Evolutionary conservation across 352 stramenopile genomes (phyloP).

Genomic region (Globisporangium camurandrum): DNA sequence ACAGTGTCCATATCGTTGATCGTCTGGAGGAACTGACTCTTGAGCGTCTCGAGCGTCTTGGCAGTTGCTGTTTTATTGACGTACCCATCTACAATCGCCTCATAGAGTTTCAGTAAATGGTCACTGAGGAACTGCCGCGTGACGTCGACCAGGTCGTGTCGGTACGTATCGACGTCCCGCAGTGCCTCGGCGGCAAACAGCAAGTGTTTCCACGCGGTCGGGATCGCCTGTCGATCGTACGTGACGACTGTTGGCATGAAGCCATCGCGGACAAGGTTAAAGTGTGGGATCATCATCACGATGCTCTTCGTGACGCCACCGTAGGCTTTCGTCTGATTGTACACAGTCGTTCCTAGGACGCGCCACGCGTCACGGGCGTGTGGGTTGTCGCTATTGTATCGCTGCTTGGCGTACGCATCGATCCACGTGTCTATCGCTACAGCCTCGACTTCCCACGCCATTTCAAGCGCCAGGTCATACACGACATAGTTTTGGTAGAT

Average conservation of each 20-base stretch:
- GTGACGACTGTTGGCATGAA: conserved; percentile 73
- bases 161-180: conserved; percentile 40
- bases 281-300: conserved; percentile 58
- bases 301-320: conserved; percentile 75
- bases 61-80: conserved; percentile 17
- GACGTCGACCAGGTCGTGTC: conserved; percentile 76
- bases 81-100: conserved; percentile 49
- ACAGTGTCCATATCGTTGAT: conserved; percentile 58
- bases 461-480: conserved; percentile 70
- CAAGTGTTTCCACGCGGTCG: conserved; percentile 48
- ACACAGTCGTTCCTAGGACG: conserved; percentile 47
- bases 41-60: conserved; percentile 29
- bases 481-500: conserved; percentile 86
- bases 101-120: conserved; percentile 48
- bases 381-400: conserved; percentile 51
- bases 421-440: conserved; percentile 43
- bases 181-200: conserved; percentile 35
- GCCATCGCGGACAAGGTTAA: conserved; percentile 45
- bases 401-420: conserved; percentile 38
- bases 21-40: conserved; percentile 33
- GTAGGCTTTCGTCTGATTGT: conserved; percentile 60
- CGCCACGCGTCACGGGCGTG: conserved; percentile 48
- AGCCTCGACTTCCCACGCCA: conserved; percentile 46
- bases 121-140: conserved; percentile 70
- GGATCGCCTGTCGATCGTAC: conserved; percentile 61